Base-by-base conservation (phyloP, 2,329 filamentous ascomycete genomes). In the Daldinia eschscholtzii region DNA sequence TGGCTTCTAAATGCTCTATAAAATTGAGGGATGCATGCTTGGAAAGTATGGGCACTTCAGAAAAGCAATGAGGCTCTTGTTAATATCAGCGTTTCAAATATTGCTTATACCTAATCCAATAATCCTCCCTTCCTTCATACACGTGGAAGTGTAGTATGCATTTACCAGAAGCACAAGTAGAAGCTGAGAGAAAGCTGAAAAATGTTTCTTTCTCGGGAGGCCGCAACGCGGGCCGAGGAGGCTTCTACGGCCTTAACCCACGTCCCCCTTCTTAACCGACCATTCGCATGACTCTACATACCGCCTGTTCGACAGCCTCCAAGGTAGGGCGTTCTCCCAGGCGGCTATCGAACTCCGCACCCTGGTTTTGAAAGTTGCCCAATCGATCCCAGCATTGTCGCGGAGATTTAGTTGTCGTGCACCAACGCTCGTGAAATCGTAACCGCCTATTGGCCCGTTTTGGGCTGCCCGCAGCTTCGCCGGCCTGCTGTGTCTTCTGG, bases 401-500 rank as follows among this genome's bases (percentile, higher is more conserved):
- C 18, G 52, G 18, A 12, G 13, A 30, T 50, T 48, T 50, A 30
- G 26, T 50, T 13, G 46, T 50, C 7, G 13, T 50, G 33, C 37
- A 28, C 59, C 59, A 62, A 56, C 59, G 26, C 48, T 55, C n/a
- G 28, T 39, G 6, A 6, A 20, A 62, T 48, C 6, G 46, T 46
- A 56, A 7, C 30, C 18, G 28, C 50, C 53, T 52, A 55, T 62
- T 62, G 50, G 59, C 6, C 30, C 28, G 50, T 30, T 39, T 26
- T 26, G 26, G 23, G n/a, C 13, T 3, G 44, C 3, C 44, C 12
- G 44, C 44, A 48, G 46, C 46, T 9, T 50, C 46, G 26, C 26
- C 6, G 46, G 3, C 26, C 15, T 52, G 44, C 41, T 12, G 18
- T 48, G 44, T 48, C 10, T 23, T 26, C 23, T 26, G 10, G 61